These are phyloP conservation scores for Pseudogymnoascus sp. DNA, from an alignment of 2,329 filamentous ascomycete genomes.

Conservation along the genomic window DNA sequence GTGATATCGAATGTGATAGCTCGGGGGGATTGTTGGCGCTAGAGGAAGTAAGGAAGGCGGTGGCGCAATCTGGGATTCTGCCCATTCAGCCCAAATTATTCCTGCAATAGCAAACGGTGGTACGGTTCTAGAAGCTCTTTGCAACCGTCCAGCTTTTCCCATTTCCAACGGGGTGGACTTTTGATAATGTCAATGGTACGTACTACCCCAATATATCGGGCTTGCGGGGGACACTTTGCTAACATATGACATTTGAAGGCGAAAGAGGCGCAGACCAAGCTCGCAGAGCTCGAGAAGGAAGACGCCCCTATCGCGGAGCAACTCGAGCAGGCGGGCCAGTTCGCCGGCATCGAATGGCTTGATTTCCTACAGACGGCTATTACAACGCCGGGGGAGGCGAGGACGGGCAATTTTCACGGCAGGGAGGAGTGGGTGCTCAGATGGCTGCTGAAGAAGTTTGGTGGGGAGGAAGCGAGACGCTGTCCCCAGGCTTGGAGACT, in stretches of 20 bases:
- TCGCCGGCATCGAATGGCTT: slow-evolving; percentile 25
- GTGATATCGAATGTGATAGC: not conserved
- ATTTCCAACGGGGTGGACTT: not conserved
- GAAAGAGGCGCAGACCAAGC: slow-evolving; percentile 27
- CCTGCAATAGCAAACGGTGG: not conserved
- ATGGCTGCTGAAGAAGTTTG: slow-evolving; percentile 58
- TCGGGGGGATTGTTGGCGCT: not conserved
- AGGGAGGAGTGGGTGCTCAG: slow-evolving; percentile 61
- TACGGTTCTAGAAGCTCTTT: not conserved
- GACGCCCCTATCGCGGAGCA: slow-evolving; percentile 32
- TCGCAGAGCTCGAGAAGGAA: slow-evolving; percentile 29
- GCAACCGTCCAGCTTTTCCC: not conserved
- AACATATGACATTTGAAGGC: not conserved
- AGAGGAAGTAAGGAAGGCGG: not conserved
- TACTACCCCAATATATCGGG: not conserved
- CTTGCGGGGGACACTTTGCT: no score
- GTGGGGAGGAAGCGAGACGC: slow-evolving; percentile 31
- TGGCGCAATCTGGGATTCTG: not conserved
- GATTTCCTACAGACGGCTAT: slow-evolving; percentile 23
- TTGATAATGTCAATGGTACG: not conserved
- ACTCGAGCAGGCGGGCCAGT: slow-evolving; percentile 30
- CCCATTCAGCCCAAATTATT: not conserved
- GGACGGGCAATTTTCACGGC: slow-evolving; percentile 23
- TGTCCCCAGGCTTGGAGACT: slow-evolving; percentile 49
- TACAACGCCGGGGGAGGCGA: slow-evolving; percentile 11